These are phyloP conservation scores for Curvularia sp. DNA, from an alignment of 2,329 filamentous ascomycete genomes.

Conservation along the genomic window DNA sequence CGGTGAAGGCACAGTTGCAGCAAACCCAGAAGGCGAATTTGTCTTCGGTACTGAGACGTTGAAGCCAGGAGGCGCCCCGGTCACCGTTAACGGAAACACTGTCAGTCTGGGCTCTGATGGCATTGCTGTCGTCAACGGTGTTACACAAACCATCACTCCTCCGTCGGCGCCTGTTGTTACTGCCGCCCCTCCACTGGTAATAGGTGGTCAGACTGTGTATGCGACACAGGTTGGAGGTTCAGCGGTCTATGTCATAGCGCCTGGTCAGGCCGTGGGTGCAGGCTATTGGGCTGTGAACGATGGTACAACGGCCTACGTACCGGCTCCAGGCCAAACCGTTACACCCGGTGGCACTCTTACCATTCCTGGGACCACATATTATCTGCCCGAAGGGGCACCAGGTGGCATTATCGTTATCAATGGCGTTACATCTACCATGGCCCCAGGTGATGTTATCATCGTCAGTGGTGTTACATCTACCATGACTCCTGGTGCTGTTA, in stretches of 20 bases:
- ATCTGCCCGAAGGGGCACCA: conserved; percentile 29
- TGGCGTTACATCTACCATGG: conserved; percentile 37
- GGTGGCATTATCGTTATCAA: conserved; percentile 38
- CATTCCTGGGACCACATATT: conserved; percentile 40
- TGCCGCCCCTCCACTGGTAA: conserved; percentile 28
- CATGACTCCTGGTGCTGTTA: conserved; percentile 14
- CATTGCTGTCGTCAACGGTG: conserved; percentile 49
- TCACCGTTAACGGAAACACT: conserved; percentile 48
- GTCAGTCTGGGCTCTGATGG: conserved; percentile 48
- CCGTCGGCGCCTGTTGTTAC: conserved; percentile 24
- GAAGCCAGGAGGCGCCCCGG: conserved; percentile 40
- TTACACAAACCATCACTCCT: conserved; percentile 38
- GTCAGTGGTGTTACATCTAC: conserved; percentile 41
- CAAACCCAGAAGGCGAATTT: conserved; percentile 44
- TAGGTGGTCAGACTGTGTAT: conserved; percentile 29
- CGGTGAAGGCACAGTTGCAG: conserved; percentile 37
- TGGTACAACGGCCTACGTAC: conserved; percentile 37
- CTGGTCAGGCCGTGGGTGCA: conserved; percentile 28
- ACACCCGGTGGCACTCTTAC: conserved; percentile 38
- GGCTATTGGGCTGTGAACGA: conserved; percentile 34
- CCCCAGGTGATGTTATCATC: conserved; percentile 32
- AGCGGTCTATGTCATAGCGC: conserved; percentile 29
- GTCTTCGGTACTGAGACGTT: conserved; percentile 41
- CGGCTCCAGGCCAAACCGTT: conserved; percentile 35
- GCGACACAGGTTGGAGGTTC: conserved; percentile 37